Base-by-base conservation (phyloP, 73 alveolate genomes). In the Paramecium octaurelia region DNA sequence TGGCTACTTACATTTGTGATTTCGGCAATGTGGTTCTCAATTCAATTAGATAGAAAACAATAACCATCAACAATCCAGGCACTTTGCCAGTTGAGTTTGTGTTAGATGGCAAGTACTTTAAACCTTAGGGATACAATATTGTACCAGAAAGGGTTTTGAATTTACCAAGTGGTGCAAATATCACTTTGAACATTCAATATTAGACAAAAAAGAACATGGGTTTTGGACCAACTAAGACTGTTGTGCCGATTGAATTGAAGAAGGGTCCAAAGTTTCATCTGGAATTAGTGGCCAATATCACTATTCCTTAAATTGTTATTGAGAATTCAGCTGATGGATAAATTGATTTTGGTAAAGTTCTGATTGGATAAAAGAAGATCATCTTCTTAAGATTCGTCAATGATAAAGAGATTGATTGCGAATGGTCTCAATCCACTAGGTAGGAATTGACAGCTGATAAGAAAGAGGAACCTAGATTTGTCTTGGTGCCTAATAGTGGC, bases 281-380 rank as follows among this genome's bases (percentile, higher is more conserved):
- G 29, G 99, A 96, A 69, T 96, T 98, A 85, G 94, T 95, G 27
- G 98, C 99, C 24, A 97, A 97, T 85, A 95, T 98, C 44, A 97
- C 99, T 16, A 98, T 97, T 35, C 99, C 99, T n/a, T 50, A 40
- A 44, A 89, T 89, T 27, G 75, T 68, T 1, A 77, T 89, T 1
- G 94, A 89, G 77, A 89, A 89, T 34, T 70, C 88, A 12, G 54
- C 70, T 70, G 99, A 97, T 95, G 95, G 98, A 10, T 89, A 96
- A 8, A 89, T 98, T n/a, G 99, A 98, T 80, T 97, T 98, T 96
- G 99, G 98, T 16, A 98, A 97, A 93, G 99, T 98, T 27, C 94
- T 97, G 64, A 96, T 98, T 27, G 99, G 99, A n/a, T 93, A 98
- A 58, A 97, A 98, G 94, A 97, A 97, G 92, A 97, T 97, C 1